These are phyloP conservation scores for Fusarium sp. DNA, from an alignment of 2,329 filamentous ascomycete genomes.

Conservation along the genomic window DNA sequence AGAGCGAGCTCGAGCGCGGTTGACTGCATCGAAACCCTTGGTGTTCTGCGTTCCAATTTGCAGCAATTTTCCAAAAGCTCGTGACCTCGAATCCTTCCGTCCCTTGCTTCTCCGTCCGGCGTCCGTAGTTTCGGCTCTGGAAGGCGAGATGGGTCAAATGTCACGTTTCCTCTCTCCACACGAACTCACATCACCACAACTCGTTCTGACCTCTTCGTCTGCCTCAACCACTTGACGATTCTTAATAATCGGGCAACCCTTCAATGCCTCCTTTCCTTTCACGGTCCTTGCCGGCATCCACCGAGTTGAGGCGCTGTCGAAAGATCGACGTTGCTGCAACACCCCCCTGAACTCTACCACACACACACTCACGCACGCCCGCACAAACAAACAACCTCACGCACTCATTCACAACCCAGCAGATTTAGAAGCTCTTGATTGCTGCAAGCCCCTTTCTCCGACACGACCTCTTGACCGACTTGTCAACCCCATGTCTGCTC, in stretches of 20 bases:
- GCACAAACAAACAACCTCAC: background rate
- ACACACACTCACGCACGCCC: constrained; percentile 13
- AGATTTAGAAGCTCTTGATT: constrained; percentile 1
- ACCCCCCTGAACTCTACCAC: constrained; percentile 32
- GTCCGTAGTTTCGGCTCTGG: constrained; percentile 17
- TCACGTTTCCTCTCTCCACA: constrained; percentile 10
- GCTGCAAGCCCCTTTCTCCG: constrained; percentile 26
- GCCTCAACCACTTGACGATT: background rate
- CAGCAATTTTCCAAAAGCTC: background rate
- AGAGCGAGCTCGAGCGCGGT: background rate
- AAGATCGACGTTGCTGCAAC: constrained; percentile 32
- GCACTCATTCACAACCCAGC: constrained; percentile 9
- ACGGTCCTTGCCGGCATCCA: background rate
- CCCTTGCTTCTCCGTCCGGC: constrained; percentile 20
- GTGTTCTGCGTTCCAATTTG: background rate
- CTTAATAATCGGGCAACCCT: background rate
- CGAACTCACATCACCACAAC: background rate
- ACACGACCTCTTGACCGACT: constrained; percentile 17
- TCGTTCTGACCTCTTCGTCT: background rate
- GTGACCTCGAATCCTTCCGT: constrained; percentile 15
- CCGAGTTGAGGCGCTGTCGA: constrained; percentile 24
- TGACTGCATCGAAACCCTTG: constrained; percentile 31
- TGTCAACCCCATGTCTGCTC: constrained; percentile 17
- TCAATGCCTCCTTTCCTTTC: background rate
- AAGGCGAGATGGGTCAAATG: constrained; percentile 18